Evolutionary conservation across 73 alveolate species (phyloP).

Genomic region (Paramecium octaurelia): DNA sequence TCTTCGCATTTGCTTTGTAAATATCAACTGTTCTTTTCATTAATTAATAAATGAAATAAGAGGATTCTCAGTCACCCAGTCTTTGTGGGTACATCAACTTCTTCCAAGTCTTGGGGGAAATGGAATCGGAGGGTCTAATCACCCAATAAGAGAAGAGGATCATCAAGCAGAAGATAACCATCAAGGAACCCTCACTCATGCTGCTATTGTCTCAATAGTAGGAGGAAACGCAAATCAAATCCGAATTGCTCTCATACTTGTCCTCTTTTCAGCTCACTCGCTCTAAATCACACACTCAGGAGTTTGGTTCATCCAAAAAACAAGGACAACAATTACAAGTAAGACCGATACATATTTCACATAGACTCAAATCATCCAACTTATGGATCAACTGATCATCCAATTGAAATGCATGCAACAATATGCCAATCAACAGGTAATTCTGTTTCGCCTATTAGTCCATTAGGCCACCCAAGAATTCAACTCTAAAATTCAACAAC

Average conservation of each 20-base stretch:
- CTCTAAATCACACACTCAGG: neutral
- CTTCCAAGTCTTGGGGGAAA: neutral
- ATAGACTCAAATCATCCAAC: neutral
- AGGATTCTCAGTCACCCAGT: neutral
- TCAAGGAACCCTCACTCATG: neutral
- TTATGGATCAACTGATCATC: neutral
- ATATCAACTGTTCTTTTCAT: constrained; percentile 33
- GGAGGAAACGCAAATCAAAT: neutral
- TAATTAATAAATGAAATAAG: constrained; percentile 1
- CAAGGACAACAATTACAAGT: neutral
- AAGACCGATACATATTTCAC: neutral
- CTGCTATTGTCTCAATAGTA: neutral
- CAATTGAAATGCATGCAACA: neutral
- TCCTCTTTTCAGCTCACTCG: neutral
- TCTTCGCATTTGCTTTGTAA: neutral
- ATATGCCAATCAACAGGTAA: neutral
- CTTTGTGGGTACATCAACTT: neutral
- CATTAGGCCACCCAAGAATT: neutral
- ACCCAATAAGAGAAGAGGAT: neutral
- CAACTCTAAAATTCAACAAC: neutral
- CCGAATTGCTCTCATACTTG: neutral
- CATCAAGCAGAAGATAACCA: neutral
- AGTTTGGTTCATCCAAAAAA: neutral
- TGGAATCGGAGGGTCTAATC: neutral
- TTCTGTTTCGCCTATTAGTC: neutral